Evolutionary conservation across 1,284 basidiomycete species (phyloP).

Genomic region (Ganoderma sinense): DNA sequence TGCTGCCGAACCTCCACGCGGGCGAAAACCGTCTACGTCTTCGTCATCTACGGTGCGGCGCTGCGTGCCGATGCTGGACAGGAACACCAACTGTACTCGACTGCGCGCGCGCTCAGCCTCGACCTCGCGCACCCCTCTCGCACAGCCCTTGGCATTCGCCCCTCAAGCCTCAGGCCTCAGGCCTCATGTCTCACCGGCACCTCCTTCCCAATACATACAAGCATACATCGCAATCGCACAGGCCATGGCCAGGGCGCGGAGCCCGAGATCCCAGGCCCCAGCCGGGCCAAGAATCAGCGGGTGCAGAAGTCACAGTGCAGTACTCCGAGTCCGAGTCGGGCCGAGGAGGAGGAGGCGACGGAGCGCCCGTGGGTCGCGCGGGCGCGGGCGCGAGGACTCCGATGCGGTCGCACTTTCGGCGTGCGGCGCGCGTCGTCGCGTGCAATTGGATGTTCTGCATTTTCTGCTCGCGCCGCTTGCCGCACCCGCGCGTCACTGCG

Average conservation of each 20-base stretch:
- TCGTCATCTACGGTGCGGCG: not conserved
- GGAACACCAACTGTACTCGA: no score
- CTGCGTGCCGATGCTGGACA: not conserved
- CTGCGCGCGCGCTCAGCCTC: no score
- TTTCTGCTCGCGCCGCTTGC: not conserved
- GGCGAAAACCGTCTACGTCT: no score
- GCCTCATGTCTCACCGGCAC: no score
- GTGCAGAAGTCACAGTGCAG: no score
- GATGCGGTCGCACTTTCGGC: constrained; percentile 1
- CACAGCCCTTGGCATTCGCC: no score
- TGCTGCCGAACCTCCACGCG: no score
- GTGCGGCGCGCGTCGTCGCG: not conserved
- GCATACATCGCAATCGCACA: not conserved
- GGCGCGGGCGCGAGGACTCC: not conserved
- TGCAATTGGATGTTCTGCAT: no score
- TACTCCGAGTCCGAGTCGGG: no score
- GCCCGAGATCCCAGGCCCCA: not conserved
- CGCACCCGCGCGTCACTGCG: not conserved
- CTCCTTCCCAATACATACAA: not conserved
- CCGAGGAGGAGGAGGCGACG: not conserved
- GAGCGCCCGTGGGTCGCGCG: not conserved
- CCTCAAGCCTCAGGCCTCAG: no score
- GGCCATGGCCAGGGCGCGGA: not conserved
- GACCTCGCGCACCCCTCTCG: no score
- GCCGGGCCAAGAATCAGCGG: not conserved